phyloP scores from a whole-genome alignment of 2,329 filamentous ascomycete genomes.

The Colletotrichum limetticola region DNA sequence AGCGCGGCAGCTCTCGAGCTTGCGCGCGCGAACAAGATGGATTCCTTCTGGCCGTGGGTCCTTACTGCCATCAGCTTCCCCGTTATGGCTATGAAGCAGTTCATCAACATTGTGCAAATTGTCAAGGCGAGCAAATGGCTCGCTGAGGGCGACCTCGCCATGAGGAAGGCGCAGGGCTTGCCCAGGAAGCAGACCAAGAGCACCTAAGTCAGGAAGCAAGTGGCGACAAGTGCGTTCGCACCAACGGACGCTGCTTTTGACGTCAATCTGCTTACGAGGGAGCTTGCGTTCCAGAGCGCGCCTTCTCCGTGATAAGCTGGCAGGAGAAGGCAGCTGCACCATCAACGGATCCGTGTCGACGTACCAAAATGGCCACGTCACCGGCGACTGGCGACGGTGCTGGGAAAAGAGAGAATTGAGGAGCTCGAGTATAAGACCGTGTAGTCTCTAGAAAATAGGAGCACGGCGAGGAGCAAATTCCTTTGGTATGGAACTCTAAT shows the following conservation, averaged over 20 bases:
- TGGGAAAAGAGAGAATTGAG: neutral
- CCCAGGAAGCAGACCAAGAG: conserved; percentile 54
- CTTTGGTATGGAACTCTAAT: conserved; percentile 5
- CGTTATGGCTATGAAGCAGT: conserved; percentile 91
- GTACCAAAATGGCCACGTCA: neutral
- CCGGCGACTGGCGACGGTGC: neutral
- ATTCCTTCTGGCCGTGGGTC: conserved; percentile 74
- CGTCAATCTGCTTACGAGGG: no score
- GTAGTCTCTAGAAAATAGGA: neutral
- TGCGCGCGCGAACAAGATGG: conserved; percentile 93
- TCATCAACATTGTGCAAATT: conserved; percentile 93
- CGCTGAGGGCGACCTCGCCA: conserved; percentile 86
- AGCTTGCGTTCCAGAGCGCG: neutral
- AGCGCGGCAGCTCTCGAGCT: conserved; percentile 92
- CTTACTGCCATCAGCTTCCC: conserved; percentile 84
- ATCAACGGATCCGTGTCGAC: neutral
- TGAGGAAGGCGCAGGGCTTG: conserved; percentile 65
- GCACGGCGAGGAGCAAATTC: neutral
- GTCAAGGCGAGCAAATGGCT: conserved; percentile 93
- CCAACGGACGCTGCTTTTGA: neutral
- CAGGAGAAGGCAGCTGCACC: neutral
- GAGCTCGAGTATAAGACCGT: neutral
- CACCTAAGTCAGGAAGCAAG: neutral
- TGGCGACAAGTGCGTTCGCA: neutral
- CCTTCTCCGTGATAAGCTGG: neutral